phyloP scores from a whole-genome alignment of 139 green algal species.

The Gonium pectorale region DNA sequence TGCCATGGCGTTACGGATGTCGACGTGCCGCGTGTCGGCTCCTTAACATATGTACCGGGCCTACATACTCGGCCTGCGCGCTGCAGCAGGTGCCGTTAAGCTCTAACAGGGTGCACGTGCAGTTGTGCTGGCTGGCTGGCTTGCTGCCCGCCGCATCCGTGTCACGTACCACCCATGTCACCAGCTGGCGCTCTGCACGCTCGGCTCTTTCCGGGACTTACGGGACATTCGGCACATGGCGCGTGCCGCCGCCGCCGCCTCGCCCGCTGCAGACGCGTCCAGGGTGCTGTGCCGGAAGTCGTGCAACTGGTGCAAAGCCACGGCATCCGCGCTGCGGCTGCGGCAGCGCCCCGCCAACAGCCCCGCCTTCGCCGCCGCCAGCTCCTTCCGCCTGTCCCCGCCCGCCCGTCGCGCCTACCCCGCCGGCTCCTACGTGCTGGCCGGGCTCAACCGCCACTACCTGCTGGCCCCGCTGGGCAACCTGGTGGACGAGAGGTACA shows the following conservation, averaged over 20 bases:
- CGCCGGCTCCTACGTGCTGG: conserved; percentile 27
- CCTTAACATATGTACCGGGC: too few species aligned
- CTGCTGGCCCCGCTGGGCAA: conserved; percentile 41
- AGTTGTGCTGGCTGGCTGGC: too few species aligned
- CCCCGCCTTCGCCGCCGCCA: conserved; percentile 3
- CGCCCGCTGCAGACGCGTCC: neutral
- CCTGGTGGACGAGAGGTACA: conserved; percentile 46
- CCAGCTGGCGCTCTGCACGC: too few species aligned
- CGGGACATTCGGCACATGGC: neutral
- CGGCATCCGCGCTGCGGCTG: conserved; percentile 17
- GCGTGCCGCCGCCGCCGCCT: neutral
- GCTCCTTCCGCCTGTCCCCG: conserved; percentile 17
- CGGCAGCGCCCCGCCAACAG: conserved; percentile 6
- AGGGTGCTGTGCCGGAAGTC: conserved; percentile 14
- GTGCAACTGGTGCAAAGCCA: conserved; percentile 22
- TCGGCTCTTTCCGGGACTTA: too few species aligned
- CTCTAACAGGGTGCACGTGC: too few species aligned
- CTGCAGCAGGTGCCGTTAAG: too few species aligned
- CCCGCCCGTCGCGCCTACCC: conserved; percentile 33
- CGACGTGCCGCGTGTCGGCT: too few species aligned
- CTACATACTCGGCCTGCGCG: too few species aligned
- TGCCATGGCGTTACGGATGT: too few species aligned
- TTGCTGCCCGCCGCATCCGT: too few species aligned
- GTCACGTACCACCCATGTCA: too few species aligned
- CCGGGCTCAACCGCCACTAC: conserved; percentile 29